Evolutionary conservation across 2,329 filamentous ascomycete genomes (phyloP), one percentile per base, ranked within the genome.

Genomic region (Botrytis elliptica): DNA sequence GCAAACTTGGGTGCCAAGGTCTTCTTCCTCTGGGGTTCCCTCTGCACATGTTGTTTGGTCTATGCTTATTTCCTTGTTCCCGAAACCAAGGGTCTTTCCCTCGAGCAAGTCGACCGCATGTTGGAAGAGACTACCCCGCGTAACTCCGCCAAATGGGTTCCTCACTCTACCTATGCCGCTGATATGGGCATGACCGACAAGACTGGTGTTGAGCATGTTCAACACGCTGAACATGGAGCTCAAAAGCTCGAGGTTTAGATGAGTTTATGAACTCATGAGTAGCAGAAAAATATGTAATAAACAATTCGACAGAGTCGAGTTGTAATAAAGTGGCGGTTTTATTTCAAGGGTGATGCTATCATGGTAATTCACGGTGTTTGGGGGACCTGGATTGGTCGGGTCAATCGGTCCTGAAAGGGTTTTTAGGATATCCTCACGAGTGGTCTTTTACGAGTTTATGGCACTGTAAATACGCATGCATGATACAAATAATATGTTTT

Each of bases 21-120:
- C 57, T 81, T 81, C 85, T 91, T 89, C 84, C 81, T 91, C 78
- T 91, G 89, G 89, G 88, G 89, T 59, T 84, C 85, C 40, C 86
- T 89, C 71, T 91, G 88, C 82, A 84, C 84, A 74, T 80, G 84
- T 66, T 86, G 84, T 74, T 85, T 89, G 74, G 80, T 88, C 52
- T 90, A 88, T 80, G 85, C 88, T 69, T 89, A 84, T 81, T 83
- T 88, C 80, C 82, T 90, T 77, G 85, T 93, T 75, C 91, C 91
- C 75, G 91, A 93, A 84, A 93, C 91, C 78, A 93, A 93, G 85
- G 91, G 91, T 72, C 86, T 93, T 6, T 89, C 88, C 4, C 87
- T 93, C 74, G 91, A 94, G 81, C 89, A 93, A 82, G 90, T 93
- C 77, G 91, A 93, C 78, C 88, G 90, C 81, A 86, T 91, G 73